phyloP scores from a whole-genome alignment of 2,329 filamentous ascomycete species.

The Phialophora verrucosa region DNA sequence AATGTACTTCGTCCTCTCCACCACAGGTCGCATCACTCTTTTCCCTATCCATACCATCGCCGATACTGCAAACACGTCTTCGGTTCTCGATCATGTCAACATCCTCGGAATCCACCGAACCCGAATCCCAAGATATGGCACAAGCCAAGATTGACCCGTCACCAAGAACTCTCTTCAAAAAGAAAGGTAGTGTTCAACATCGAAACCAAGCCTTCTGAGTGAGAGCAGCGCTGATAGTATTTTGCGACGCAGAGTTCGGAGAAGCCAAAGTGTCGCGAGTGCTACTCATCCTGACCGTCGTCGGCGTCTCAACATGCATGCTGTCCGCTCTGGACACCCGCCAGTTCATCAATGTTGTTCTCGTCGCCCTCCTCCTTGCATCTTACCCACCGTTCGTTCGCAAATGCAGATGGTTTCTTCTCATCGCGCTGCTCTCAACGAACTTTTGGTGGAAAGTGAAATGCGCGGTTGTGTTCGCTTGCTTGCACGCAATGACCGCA shows the following conservation, averaged over 20 bases:
- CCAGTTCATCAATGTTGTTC: slow-evolving; percentile 11
- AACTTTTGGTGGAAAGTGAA: slow-evolving; percentile 1
- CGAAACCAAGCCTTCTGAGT: not conserved
- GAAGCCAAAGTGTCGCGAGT: not conserved
- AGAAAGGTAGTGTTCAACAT: not conserved
- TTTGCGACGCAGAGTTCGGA: not conserved
- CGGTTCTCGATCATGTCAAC: not conserved
- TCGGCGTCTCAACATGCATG: not conserved
- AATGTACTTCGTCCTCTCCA: not conserved
- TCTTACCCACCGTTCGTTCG: slow-evolving; percentile 12
- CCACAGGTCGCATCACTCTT: not conserved
- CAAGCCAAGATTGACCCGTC: not conserved
- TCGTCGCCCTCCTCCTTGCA: slow-evolving; percentile 12
- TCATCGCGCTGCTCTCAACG: slow-evolving; percentile 3
- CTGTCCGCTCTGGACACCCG: not conserved
- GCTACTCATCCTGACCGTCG: not conserved
- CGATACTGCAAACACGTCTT: not conserved
- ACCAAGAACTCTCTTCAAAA: not conserved
- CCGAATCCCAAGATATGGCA: not conserved
- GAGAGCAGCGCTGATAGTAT: not conserved
- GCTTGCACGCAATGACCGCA: not conserved
- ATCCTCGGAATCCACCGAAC: not conserved
- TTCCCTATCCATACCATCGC: not conserved
- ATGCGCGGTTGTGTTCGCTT: slow-evolving; percentile 5
- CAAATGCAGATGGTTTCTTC: slow-evolving; percentile 11